Evolutionary conservation across 257 asterid species (phyloP).

Genomic region (Solanum ossicruentum): DNA sequence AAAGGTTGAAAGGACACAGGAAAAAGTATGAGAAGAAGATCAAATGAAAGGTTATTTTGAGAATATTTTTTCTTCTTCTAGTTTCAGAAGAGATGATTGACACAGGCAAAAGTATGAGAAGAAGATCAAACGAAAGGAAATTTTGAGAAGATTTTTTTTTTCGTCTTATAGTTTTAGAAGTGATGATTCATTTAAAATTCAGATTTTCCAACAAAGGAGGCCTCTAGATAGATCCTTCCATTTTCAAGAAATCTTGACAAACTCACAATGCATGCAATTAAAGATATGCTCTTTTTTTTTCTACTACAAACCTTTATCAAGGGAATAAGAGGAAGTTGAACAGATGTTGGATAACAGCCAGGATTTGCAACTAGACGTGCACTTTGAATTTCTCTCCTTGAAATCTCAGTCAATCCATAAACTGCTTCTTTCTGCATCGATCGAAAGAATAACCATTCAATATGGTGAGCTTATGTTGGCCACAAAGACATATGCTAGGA

Average conservation of each 20-base stretch:
- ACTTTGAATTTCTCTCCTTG: slow-evolving; percentile 46
- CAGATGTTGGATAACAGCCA: slow-evolving; percentile 91
- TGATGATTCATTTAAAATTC: not conserved
- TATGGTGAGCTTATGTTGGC: not conserved
- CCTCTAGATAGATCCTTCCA: not conserved
- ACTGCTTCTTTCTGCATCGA: slow-evolving; percentile 73
- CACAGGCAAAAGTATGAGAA: too few species aligned
- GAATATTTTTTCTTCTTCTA: not conserved
- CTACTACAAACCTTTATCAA: slow-evolving; percentile 52
- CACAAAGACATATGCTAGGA: not conserved
- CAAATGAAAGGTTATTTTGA: not conserved
- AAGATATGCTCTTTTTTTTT: not conserved
- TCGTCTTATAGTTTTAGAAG: not conserved
- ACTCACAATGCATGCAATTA: not conserved
- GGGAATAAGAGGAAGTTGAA: slow-evolving; percentile 88
- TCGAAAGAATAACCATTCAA: not conserved
- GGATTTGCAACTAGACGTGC: slow-evolving; percentile 94
- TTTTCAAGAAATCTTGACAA: not conserved
- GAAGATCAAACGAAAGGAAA: not conserved
- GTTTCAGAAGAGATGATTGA: not conserved
- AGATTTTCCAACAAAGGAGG: not conserved
- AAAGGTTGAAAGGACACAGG: not conserved
- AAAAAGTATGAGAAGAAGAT: not conserved
- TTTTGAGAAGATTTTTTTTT: not conserved
- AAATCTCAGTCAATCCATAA: slow-evolving; percentile 84